A percentile compares a stretch with the other conserved stretches of the same genome.
Evolutionary conservation across 2,329 filamentous ascomycete genomes (phyloP).

Genomic region (Dactylellina haptotyla): DNA sequence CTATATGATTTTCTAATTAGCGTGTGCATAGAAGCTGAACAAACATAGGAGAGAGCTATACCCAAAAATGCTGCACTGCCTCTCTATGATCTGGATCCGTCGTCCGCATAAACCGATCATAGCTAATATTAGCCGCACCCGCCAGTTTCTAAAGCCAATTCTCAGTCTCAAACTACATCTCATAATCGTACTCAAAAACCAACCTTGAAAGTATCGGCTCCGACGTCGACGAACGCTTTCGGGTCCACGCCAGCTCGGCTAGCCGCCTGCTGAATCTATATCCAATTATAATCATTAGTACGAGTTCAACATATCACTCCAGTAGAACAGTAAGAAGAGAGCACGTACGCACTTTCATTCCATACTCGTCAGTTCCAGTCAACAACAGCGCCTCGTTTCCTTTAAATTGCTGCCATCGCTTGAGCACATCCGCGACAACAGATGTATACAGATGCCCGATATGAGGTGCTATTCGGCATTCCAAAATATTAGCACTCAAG

Average conservation of each 20-base stretch:
- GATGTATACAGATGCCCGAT: constrained; percentile 95
- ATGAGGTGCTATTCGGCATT: constrained; percentile 78
- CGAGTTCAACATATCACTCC: background rate
- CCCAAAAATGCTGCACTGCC: constrained; percentile 90
- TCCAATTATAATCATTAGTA: constrained; percentile 39
- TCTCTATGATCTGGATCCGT: constrained; percentile 83
- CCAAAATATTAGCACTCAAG: constrained; percentile 3
- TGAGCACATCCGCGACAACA: constrained; percentile 88
- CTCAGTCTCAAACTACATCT: background rate
- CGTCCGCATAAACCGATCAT: constrained; percentile 92
- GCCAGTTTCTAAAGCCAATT: constrained; percentile 70
- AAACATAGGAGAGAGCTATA: constrained; percentile 57
- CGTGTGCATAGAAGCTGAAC: constrained; percentile 42
- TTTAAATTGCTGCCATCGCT: constrained; percentile 85
- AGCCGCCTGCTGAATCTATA: constrained; percentile 82
- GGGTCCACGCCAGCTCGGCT: constrained; percentile 72
- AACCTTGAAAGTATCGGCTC: constrained; percentile 79
- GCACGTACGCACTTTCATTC: constrained; percentile 74
- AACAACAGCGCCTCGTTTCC: constrained; percentile 77
- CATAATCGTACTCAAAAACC: constrained; percentile 19
- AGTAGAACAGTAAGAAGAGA: background rate
- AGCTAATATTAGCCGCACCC: constrained; percentile 72
- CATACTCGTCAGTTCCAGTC: constrained; percentile 97
- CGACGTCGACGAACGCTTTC: constrained; percentile 87
- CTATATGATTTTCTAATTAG: constrained; percentile 14